These are phyloP conservation scores for Eimeria tenella DNA, from an alignment of 169 alveolate genomes.

Conservation along the genomic window DNA sequence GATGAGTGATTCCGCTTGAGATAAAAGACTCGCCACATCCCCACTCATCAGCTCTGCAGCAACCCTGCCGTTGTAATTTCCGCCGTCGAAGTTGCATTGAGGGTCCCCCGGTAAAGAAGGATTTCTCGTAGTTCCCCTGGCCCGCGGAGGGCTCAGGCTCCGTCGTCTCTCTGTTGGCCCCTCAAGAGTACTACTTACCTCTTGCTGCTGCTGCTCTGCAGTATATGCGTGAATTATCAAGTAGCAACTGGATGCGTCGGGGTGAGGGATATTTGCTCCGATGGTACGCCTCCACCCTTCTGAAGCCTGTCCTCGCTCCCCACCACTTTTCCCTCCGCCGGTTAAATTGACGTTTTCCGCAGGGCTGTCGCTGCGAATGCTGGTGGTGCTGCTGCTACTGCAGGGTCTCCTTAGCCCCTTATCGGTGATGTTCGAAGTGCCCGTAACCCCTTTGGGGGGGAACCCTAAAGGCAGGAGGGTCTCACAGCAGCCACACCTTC, in stretches of 20 bases:
- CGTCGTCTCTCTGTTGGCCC: conserved; percentile 41
- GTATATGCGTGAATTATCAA: conserved; percentile 55
- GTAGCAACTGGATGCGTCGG: conserved; percentile 65
- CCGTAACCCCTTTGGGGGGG: conserved; percentile 8
- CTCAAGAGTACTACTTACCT: background rate
- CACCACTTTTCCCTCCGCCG: background rate
- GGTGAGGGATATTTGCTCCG: conserved; percentile 43
- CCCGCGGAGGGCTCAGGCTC: conserved; percentile 50
- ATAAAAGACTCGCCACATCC: conserved; percentile 33
- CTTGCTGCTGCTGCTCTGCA: conserved; percentile 30
- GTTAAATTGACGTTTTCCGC: background rate
- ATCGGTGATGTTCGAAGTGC: conserved; percentile 6
- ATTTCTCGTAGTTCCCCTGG: background rate
- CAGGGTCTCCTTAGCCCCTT: conserved; percentile 24
- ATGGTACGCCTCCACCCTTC: conserved; percentile 7
- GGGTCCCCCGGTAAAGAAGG: background rate
- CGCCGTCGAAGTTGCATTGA: background rate
- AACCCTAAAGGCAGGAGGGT: conserved; percentile 54
- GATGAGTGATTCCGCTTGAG: conserved; percentile 48
- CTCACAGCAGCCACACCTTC: conserved; percentile 71
- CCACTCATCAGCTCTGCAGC: conserved; percentile 55
- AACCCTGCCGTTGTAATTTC: background rate
- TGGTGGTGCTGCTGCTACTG: conserved; percentile 53
- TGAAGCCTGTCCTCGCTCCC: background rate
- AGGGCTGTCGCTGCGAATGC: background rate